These are phyloP conservation scores for Populus nigra DNA, from an alignment of 345 rosid species.

Conservation along the genomic window DNA sequence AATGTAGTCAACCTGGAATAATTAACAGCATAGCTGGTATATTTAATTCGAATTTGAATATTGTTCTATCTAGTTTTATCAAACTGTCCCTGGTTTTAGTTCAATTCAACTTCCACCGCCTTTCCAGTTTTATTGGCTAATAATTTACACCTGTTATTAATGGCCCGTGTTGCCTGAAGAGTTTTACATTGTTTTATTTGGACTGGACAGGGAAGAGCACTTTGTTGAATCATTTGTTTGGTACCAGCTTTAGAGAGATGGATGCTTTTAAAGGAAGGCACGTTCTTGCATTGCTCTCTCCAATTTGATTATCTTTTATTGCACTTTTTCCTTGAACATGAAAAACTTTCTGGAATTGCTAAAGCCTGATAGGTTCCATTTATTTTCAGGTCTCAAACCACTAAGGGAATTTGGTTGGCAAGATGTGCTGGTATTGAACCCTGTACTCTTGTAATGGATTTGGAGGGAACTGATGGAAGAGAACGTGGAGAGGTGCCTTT, in stretches of 20 bases:
- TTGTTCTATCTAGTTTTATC: not conserved
- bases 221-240: slow-evolving; percentile 78
- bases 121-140: not conserved
- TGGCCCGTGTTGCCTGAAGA: not conserved
- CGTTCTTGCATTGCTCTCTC: slow-evolving; percentile 23
- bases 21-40: not conserved
- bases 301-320: slow-evolving; percentile 2
- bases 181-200: slow-evolving; percentile 29
- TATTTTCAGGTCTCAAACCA: slow-evolving; percentile 82
- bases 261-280: slow-evolving; percentile 98
- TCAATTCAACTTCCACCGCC: not conserved
- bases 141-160: not conserved
- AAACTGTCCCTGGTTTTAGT: not conserved
- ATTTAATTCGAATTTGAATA: not conserved
- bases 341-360: not conserved
- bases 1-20: not conserved
- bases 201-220: slow-evolving; percentile 90
- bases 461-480: slow-evolving; percentile 99
- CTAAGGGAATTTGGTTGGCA: slow-evolving; percentile 98
- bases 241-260: slow-evolving; percentile 95
- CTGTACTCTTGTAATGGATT: slow-evolving; percentile 89
- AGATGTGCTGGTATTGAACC: slow-evolving; percentile 89
- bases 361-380: not conserved
- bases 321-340: not conserved
- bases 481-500: slow-evolving; percentile 94